Base-by-base conservation (phyloP, 1,139 yeast genomes). In the Scheffersomyces illinoinensis region DNA sequence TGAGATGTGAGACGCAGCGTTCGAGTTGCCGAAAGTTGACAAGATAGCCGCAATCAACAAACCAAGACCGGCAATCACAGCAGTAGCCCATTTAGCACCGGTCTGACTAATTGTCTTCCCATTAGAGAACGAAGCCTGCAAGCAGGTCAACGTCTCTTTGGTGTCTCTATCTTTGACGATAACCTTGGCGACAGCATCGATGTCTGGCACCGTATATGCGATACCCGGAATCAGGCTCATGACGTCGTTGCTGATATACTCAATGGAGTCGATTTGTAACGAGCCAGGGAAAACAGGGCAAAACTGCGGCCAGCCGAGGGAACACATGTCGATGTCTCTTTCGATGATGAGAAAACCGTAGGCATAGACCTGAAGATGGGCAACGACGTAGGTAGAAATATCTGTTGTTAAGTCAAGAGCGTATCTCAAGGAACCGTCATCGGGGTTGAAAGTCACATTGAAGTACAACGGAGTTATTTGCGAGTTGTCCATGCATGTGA, bases 41-140 rank as follows among this genome's bases (percentile, higher is more conserved):
- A 89, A 77, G 33, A 86, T 61, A 4, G 93, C 92, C 12, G 92
- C 89, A 39, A 86, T 78, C 55, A 90, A 73, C 58, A 90, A 75
- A n/a, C 96, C 95, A 52, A 88, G 71, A 59, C 95, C 96, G 1
- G 95, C 93, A 65, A 89, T 77, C 19, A 87, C 87, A 0, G 96
- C 96, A 43, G 95, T 88, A 18, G 90, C 93, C 96, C 96, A 90
- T 73, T 89, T 88, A 54, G 88, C 92, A 62, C 93, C 93, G 3
- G 85, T 76, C 70, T 90, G 95, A 46, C 89, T 77, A 47, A 90
- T 91, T 4, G 93, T 87, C 67, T 86, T 89, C 54, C 93, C 93
- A 68, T 90, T 90, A 23, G 87, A 71, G 70, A 90, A 89, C 59
- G 79, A 77, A 3, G 90, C 85, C 70, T 89, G 93, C 58, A 90